phyloP scores from a whole-genome alignment of 129 eudicot genomes.

The Lactuca sativa region DNA sequence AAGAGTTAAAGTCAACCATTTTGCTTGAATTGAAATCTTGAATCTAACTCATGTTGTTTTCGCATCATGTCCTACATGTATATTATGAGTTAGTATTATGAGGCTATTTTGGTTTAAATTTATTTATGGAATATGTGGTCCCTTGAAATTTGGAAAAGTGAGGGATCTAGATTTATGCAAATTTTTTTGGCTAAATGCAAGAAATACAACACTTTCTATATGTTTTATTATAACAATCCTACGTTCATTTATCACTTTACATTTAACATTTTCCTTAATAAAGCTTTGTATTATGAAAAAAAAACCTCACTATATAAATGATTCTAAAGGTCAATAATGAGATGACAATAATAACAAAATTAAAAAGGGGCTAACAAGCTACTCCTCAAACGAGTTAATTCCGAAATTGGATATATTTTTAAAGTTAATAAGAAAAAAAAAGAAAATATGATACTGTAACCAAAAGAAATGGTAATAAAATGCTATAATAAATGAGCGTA shows the following conservation, averaged over 20 bases:
- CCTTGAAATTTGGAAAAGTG: slow-evolving; percentile 13
- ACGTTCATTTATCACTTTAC: neutral
- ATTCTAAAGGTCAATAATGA: too few species aligned
- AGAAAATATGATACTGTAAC: too few species aligned
- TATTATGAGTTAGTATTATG: neutral
- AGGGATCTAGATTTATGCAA: slow-evolving; percentile 3
- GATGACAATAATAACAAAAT: neutral
- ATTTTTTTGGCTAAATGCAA: neutral
- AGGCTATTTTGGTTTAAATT: neutral
- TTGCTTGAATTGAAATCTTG: slow-evolving; percentile 17
- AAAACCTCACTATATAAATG: too few species aligned
- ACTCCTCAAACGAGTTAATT: too few species aligned
- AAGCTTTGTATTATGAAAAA: neutral
- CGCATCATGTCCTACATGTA: neutral
- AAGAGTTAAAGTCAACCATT: neutral
- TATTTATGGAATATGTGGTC: slow-evolving; percentile 18
- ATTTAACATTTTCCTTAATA: neutral
- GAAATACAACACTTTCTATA: too few species aligned
- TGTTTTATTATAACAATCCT: neutral
- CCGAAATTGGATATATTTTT: too few species aligned
- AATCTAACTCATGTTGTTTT: neutral
- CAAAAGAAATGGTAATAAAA: too few species aligned
- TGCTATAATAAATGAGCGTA: neutral
- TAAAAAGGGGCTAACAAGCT: neutral
- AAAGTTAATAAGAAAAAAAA: too few species aligned